Percentiles rank a stretch among this genome's conserved stretches.
Evolutionary conservation across 2,329 filamentous ascomycete species (phyloP).

Genomic region (Chrysoporthe puriensis): DNA sequence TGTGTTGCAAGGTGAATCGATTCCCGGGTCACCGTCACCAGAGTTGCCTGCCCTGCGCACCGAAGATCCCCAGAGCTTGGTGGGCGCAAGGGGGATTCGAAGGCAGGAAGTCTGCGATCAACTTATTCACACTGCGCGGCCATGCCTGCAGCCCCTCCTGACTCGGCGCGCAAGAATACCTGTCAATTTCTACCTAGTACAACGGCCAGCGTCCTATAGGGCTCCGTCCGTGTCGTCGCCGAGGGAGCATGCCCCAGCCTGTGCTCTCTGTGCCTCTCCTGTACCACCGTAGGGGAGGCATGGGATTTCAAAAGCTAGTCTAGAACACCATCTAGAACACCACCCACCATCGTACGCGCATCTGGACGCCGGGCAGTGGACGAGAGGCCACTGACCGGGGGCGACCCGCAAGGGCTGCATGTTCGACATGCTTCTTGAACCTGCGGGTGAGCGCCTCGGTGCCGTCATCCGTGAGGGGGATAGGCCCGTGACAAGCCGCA

Average conservation of each 20-base stretch:
- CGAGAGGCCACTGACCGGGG: neutral
- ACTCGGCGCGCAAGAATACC: neutral
- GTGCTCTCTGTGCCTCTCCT: neutral
- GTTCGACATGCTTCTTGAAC: neutral
- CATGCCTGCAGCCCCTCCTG: conserved; percentile 2
- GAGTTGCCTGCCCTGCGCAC: too few relatives aligned
- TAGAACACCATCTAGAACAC: neutral
- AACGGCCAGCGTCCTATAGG: neutral
- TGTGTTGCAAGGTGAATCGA: neutral
- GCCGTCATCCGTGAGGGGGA: conserved; percentile 7
- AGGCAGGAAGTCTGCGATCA: neutral
- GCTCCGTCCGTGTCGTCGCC: neutral
- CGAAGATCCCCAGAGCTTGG: too few relatives aligned
- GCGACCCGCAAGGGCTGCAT: conserved; percentile 6
- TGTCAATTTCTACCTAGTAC: neutral
- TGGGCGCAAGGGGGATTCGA: too few relatives aligned
- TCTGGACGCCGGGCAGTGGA: neutral
- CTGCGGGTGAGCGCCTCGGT: conserved; percentile 8
- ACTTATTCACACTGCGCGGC: neutral
- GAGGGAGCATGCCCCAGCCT: neutral
- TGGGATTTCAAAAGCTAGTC: neutral
- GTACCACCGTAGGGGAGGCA: neutral
- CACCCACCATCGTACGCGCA: neutral
- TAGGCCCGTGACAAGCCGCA: conserved; percentile 10
- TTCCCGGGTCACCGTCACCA: neutral